phyloP scores from a whole-genome alignment of 2,329 filamentous ascomycete genomes.

The Chaetomium olivaceum region DNA sequence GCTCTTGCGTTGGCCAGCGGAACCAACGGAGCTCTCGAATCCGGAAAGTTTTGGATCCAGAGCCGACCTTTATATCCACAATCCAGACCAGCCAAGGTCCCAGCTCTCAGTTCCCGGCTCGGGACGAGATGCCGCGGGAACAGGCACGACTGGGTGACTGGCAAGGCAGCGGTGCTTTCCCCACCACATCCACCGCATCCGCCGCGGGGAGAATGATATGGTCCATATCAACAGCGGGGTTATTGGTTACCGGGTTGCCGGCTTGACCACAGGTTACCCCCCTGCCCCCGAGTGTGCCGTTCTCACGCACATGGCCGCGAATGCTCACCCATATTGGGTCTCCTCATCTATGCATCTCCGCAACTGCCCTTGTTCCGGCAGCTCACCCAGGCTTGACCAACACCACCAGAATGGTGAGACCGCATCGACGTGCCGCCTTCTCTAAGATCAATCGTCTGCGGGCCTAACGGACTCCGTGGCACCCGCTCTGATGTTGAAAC shows the following conservation, averaged over 20 bases:
- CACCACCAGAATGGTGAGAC: too few species aligned
- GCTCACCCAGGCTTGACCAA: too few species aligned
- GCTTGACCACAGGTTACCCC: background rate
- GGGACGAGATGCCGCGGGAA: background rate
- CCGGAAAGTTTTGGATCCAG: background rate
- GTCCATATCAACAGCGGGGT: background rate
- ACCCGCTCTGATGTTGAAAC: background rate
- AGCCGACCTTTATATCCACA: background rate
- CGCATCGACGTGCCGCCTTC: too few species aligned
- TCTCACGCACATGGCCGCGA: background rate
- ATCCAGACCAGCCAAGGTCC: background rate
- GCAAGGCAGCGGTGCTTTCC: background rate
- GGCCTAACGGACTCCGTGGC: background rate
- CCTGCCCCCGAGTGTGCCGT: too few species aligned
- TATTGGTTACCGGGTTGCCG: background rate
- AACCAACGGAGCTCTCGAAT: background rate
- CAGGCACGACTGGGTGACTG: background rate
- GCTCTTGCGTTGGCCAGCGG: background rate
- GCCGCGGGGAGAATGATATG: background rate
- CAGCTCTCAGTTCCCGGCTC: background rate
- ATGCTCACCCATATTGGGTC: too few species aligned
- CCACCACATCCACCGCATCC: background rate
- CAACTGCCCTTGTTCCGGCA: too few species aligned
- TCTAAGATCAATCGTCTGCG: background rate
- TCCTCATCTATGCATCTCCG: too few species aligned